These are phyloP conservation scores for Sporodiniella umbellata DNA, from an alignment of 371 early-diverging fungal species.

Conservation along the genomic window DNA sequence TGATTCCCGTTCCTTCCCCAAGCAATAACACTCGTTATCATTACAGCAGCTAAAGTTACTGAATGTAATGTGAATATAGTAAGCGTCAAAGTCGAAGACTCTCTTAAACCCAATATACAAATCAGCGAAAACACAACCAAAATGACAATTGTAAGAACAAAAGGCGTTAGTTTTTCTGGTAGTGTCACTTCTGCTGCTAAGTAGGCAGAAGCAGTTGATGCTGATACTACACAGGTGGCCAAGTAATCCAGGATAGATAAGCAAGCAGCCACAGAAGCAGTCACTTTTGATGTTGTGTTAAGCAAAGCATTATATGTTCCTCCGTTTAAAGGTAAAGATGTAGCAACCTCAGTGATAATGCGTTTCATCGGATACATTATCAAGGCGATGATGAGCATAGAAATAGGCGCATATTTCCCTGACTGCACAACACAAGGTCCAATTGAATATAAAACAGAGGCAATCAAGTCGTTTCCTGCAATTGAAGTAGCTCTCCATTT, in stretches of 20 bases:
- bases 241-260: conserved; percentile 49
- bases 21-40: conserved; percentile 33
- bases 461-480: conserved; percentile 54
- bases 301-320: conserved; percentile 52
- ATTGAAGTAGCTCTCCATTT: conserved; percentile 52
- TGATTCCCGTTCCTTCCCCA: conserved; percentile 37
- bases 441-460: conserved; percentile 53
- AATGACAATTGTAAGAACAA: conserved; percentile 42
- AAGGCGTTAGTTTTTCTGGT: conserved; percentile 20
- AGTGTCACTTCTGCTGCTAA: conserved; percentile 40
- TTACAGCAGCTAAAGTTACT: conserved; percentile 40
- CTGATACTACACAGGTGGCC: conserved; percentile 55
- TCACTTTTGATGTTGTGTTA: conserved; percentile 40
- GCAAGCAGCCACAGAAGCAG: conserved; percentile 50
- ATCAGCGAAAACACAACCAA: conserved; percentile 36
- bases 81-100: conserved; percentile 44
- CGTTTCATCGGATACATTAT: conserved; percentile 51
- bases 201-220: conserved; percentile 55
- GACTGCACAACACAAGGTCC: conserved; percentile 44
- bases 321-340: conserved; percentile 53
- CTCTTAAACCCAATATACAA: conserved; percentile 35
- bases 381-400: conserved; percentile 41
- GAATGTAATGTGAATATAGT: conserved; percentile 39
- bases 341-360: conserved; percentile 51
- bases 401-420: conserved; percentile 55